Conservation (phyloP, 352 stramenopile genomes). For the Phytophthora tubulina region DNA sequence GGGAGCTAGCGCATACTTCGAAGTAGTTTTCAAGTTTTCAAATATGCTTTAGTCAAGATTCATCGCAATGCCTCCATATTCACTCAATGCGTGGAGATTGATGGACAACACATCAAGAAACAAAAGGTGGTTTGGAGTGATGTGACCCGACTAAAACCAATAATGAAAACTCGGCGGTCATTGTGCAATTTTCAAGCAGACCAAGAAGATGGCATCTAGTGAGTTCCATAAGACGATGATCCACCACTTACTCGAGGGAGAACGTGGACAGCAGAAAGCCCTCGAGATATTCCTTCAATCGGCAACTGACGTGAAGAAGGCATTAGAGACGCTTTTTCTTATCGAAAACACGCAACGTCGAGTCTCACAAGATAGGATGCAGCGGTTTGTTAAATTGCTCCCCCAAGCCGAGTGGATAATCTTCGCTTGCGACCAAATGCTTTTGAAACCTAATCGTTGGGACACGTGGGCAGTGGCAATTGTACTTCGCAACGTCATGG, state of each 20-base stretch:
- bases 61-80: too few species aligned
- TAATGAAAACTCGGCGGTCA: too few species aligned
- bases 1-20: too few species aligned
- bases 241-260: background rate
- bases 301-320: constrained; percentile 1
- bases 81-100: too few species aligned
- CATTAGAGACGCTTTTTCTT: constrained; percentile 1
- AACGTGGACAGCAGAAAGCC: background rate
- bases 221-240: constrained; percentile 6
- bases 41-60: too few species aligned
- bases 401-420: constrained; percentile 8
- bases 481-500: constrained; percentile 7
- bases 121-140: too few species aligned
- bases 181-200: too few species aligned
- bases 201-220: background rate
- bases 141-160: too few species aligned
- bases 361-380: constrained; percentile 8
- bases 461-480: constrained; percentile 2
- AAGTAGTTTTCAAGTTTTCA: too few species aligned
- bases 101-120: too few species aligned
- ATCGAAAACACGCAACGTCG: background rate
- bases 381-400: constrained; percentile 14
- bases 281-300: constrained; percentile 9
- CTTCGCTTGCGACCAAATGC: constrained; percentile 14
- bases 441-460: background rate